These are phyloP conservation scores for Podila epigama DNA, from an alignment of 192 early-diverging fungal species.

Conservation along the genomic window DNA sequence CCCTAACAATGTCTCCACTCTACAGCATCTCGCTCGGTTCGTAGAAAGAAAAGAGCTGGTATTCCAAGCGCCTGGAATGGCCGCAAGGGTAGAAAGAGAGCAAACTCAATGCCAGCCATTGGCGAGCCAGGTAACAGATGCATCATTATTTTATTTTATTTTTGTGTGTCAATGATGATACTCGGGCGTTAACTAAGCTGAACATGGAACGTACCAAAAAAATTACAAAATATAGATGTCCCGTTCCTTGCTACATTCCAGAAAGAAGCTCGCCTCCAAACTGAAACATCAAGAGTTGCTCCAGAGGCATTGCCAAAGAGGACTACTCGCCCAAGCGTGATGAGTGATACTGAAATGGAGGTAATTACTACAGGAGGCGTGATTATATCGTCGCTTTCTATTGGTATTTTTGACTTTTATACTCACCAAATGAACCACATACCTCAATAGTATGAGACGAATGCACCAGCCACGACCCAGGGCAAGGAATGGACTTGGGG, in stretches of 20 bases:
- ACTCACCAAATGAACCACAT: too few relatives aligned
- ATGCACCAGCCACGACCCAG: constrained; percentile 10
- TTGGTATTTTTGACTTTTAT: not conserved
- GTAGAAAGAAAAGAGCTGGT: constrained; percentile 34
- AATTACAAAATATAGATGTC: not conserved
- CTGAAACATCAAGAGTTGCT: constrained; percentile 1
- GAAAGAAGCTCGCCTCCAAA: not conserved
- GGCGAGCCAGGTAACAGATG: constrained; percentile 32
- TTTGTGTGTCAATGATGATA: too few relatives aligned
- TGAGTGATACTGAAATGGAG: constrained; percentile 72
- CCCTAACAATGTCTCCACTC: not conserved
- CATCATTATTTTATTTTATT: too few relatives aligned
- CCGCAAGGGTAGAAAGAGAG: constrained; percentile 39
- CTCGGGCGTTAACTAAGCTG: too few relatives aligned
- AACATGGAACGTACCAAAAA: too few relatives aligned
- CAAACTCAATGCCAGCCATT: constrained; percentile 41
- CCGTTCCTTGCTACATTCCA: not conserved
- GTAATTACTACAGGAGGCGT: constrained; percentile 9
- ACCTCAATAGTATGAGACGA: constrained; percentile 39
- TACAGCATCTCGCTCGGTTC: constrained; percentile 13
- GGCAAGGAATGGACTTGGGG: constrained; percentile 72
- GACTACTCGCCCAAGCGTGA: constrained; percentile 38
- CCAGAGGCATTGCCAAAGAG: constrained; percentile 11
- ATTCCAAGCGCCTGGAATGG: constrained; percentile 32
- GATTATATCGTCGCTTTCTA: not conserved